Evolutionary conservation across 2,329 filamentous ascomycete genomes (phyloP).

Genomic region (Apiospora arundinis): DNA sequence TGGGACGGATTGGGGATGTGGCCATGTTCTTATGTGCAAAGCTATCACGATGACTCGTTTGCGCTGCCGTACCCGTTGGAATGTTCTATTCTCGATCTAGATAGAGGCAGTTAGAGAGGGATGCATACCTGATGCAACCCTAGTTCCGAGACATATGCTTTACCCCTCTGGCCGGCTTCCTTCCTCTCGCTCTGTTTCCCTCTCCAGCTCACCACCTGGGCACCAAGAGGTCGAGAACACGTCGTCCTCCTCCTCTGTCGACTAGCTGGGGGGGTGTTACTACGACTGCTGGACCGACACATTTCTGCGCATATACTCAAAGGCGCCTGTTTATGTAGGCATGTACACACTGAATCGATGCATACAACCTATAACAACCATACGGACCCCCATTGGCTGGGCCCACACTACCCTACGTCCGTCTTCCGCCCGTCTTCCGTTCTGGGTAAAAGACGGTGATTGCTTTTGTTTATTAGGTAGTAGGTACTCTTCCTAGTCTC

Average conservation of each 20-base stretch:
- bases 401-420: background rate
- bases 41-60: background rate
- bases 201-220: background rate
- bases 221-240: background rate
- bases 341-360: conserved; percentile 1
- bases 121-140: conserved; percentile 18
- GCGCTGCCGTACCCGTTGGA: background rate
- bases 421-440: conserved; percentile 7
- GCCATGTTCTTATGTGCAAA: conserved; percentile 7
- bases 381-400: background rate
- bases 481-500: background rate
- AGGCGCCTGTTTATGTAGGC: background rate
- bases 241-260: conserved; percentile 1
- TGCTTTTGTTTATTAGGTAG: background rate
- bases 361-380: conserved; percentile 8
- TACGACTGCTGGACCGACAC: conserved; percentile 6
- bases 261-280: background rate
- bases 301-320: background rate
- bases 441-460: background rate
- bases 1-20: background rate
- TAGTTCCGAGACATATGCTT: conserved; percentile 7
- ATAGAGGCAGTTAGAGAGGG: conserved; percentile 12
- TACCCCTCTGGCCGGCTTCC: background rate
- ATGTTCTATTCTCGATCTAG: conserved; percentile 10
- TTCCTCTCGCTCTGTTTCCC: background rate